Evolutionary conservation across 225 moss, liverwort and hornwort genomes (phyloP), one percentile per base, ranked within the genome.

Genomic region (Straminergon stramineum): DNA sequence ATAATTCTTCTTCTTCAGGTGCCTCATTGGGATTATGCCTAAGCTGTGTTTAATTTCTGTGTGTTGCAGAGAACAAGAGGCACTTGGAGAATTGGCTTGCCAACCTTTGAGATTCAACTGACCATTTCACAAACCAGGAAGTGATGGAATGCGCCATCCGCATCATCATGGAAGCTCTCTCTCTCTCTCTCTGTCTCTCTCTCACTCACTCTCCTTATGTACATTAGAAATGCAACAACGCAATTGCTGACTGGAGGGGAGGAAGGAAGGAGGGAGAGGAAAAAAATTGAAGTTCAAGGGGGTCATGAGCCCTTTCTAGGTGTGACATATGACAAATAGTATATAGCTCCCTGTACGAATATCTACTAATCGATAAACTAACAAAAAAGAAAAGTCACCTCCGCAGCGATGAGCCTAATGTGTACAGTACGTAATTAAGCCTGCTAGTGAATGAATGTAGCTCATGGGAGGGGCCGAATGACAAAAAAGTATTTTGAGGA

Each of bases 31-130:
- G 26, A 34, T 67, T 10, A 30, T 32, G 80, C 15, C 45, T 79
- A 39, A 85, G 17, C 61, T 62, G 32, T 61, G 58, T 76, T 51
- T 35, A 34, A 69, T 56, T 77, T 63, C 43, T 62, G 34, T 90
- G 65, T 66, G 57, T 67, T 88, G 66, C 92, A 95, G 95, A 92
- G 70, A 92, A 93, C 87, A 92, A 94, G 92, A 79, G 93, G 92
- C 93, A 95, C 71, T 76, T 95, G 95, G 92, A 95, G 93, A 89
- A 91, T 85, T 95, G 95, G 95, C 92, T 95, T 30, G 92, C 95
- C 41, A 87, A 90, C 85, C 89, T 94, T 76, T 93, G 88, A 93
- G 30, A 87, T 84, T 85, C 66, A 84, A 82, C 85, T 90, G 73
- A 86, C 84, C 20, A 58, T 64, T 85, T 71, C 51, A 80, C 70